These are phyloP conservation scores for Linum lewisii DNA, from an alignment of 345 rosid genomes.

Conservation along the genomic window DNA sequence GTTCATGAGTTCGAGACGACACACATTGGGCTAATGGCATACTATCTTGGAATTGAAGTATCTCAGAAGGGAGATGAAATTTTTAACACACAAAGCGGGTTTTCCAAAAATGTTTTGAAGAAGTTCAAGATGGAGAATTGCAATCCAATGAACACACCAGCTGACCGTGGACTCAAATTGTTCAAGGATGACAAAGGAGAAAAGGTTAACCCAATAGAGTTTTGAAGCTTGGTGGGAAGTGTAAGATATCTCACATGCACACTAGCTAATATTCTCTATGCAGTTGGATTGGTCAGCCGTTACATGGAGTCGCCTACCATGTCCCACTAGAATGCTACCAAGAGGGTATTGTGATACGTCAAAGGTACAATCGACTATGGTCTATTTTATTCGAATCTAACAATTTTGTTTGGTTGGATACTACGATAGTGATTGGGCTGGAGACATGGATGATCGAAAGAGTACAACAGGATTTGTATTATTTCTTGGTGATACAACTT, in stretches of 20 bases:
- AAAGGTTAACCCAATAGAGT: slow-evolving; percentile 3
- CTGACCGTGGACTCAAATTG: not conserved
- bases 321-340: not conserved
- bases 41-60: no score
- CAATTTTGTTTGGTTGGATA: not conserved
- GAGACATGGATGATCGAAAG: no score
- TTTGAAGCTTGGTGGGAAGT: not conserved
- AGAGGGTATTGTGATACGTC: no score
- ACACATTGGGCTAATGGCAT: not conserved
- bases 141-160: not conserved
- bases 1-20: not conserved
- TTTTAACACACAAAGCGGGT: not conserved
- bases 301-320: not conserved
- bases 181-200: no score
- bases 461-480: no score
- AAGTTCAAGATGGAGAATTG: not conserved
- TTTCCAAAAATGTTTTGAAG: not conserved
- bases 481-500: no score
- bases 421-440: not conserved
- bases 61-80: not conserved
- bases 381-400: not conserved
- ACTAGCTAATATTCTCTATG: not conserved
- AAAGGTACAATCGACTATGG: no score
- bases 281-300: not conserved
- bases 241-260: not conserved